phyloP scores from a whole-genome alignment of 306 rosid genomes.

The Lotus japonicus region DNA sequence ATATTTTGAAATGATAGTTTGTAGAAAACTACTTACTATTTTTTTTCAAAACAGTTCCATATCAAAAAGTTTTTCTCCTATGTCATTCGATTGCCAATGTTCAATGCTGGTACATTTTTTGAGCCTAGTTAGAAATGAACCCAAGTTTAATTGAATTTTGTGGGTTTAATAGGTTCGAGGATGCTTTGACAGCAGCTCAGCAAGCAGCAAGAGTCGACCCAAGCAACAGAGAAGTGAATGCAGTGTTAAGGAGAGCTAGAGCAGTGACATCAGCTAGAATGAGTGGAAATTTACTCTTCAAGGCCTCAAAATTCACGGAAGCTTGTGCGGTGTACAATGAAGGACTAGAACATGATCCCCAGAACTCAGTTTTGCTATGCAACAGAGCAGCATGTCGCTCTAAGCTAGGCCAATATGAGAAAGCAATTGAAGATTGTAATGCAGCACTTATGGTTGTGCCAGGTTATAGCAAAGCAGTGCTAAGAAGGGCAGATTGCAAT shows the following conservation, averaged over 20 bases:
- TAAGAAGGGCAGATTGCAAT: constrained; percentile 78
- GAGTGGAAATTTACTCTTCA: constrained; percentile 81
- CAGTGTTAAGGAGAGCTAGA: constrained; percentile 49
- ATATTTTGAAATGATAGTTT: no score
- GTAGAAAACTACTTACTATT: no score
- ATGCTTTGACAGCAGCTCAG: constrained; percentile 61
- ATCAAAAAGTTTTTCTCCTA: no score
- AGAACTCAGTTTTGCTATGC: constrained; percentile 72
- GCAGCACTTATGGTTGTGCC: constrained; percentile 66
- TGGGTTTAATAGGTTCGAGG: constrained; percentile 57
- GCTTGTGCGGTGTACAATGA: constrained; percentile 62
- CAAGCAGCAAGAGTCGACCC: constrained; percentile 62
- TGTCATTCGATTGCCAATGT: no score
- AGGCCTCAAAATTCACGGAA: constrained; percentile 57
- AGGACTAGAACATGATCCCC: constrained; percentile 72
- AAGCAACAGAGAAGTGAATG: constrained; percentile 39
- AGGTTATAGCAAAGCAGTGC: constrained; percentile 72
- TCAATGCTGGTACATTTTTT: not conserved
- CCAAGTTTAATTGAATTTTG: constrained; percentile 26
- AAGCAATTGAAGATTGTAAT: constrained; percentile 88
- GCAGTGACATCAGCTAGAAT: constrained; percentile 57
- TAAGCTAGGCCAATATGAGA: constrained; percentile 70
- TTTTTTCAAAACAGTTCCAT: no score
- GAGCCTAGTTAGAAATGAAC: not conserved
- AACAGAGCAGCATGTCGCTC: constrained; percentile 95